A percentile compares a stretch with the other conserved stretches of the same genome.
Conservation (phyloP, 176 grass and related monocot genomes). For the Leersia perrieri region DNA sequence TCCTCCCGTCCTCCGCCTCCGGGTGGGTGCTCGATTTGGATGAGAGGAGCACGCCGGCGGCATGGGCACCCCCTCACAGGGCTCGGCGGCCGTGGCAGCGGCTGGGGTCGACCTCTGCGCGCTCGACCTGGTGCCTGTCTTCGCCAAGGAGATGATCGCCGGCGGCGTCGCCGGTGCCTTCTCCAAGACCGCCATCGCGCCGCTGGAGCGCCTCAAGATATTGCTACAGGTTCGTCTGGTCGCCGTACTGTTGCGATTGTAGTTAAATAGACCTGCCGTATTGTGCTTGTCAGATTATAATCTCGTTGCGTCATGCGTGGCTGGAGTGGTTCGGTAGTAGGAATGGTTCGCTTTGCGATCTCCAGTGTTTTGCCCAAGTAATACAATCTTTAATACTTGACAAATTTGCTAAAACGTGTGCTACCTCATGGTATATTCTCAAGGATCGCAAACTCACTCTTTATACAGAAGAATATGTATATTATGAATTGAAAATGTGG, state of each 20-base stretch:
- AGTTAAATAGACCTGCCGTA: neutral
- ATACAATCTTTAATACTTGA: neutral
- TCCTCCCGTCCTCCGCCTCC: slow-evolving; percentile 17
- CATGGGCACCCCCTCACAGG: slow-evolving; percentile 77
- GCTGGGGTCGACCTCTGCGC: slow-evolving; percentile 71
- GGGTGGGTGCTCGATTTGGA: slow-evolving; percentile 44
- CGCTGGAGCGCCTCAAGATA: slow-evolving; percentile 92
- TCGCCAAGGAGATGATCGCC: slow-evolving; percentile 86
- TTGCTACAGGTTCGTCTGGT: slow-evolving; percentile 66
- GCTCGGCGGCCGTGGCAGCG: slow-evolving; percentile 68
- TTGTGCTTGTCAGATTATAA: neutral
- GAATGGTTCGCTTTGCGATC: neutral
- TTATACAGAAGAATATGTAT: neutral
- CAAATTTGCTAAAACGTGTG: too few relatives aligned
- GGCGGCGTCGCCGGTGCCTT: slow-evolving; percentile 87
- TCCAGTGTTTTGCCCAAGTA: slow-evolving; percentile 1
- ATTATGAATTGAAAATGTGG: neutral
- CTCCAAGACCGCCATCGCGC: slow-evolving; percentile 91
- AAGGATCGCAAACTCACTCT: too few relatives aligned
- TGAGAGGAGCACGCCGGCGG: slow-evolving; percentile 46
- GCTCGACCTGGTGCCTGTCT: slow-evolving; percentile 77
- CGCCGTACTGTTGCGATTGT: neutral
- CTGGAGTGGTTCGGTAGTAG: neutral
- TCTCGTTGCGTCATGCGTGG: neutral
- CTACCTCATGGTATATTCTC: too few relatives aligned